Percentiles rank a stretch among this genome's conserved stretches.
Conservation (phyloP, 1,284 basidiomycete genomes). For the Cryptococcus maquisensis region DNA sequence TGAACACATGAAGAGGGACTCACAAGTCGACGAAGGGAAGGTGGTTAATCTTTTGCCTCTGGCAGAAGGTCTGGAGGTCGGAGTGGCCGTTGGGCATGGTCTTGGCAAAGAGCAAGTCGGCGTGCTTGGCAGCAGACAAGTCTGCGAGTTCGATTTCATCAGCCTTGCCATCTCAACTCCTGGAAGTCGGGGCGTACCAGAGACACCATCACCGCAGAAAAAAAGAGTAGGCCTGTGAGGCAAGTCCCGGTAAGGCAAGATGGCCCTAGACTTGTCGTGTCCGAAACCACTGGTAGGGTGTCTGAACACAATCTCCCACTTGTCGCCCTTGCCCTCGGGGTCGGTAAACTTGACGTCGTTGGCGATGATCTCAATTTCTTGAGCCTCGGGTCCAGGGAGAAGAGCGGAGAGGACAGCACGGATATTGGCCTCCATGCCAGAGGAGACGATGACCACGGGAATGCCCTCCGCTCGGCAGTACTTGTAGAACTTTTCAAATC, state of each 20-base stretch:
- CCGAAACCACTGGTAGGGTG: conserved; percentile 84
- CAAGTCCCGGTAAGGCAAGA: conserved; percentile 74
- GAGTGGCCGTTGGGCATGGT: conserved; percentile 70
- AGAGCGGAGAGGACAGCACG: conserved; percentile 77
- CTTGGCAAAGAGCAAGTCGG: conserved; percentile 88
- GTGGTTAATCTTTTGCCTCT: conserved; percentile 45
- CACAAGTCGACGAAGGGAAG: conserved; percentile 48
- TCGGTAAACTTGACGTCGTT: conserved; percentile 67
- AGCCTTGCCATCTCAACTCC: not conserved
- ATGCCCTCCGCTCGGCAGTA: conserved; percentile 74
- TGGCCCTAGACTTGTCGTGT: conserved; percentile 89
- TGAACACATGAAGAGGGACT: conserved; percentile 6
- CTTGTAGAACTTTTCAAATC: conserved; percentile 77
- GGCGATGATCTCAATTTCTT: conserved; percentile 79
- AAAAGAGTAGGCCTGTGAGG: conserved; percentile 71
- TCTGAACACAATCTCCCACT: conserved; percentile 80
- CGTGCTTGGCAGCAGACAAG: conserved; percentile 81
- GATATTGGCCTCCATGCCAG: conserved; percentile 83
- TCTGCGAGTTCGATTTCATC: conserved; percentile 51
- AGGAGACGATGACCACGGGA: conserved; percentile 87
- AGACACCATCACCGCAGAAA: conserved; percentile 94
- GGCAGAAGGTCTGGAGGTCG: conserved; percentile 76
- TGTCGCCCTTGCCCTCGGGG: conserved; percentile 56
- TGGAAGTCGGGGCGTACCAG: conserved; percentile 55
- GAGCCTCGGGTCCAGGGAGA: conserved; percentile 66